Base-by-base conservation (phyloP, 2,329 filamentous ascomycete genomes). In the Sarocladium strictum region DNA sequence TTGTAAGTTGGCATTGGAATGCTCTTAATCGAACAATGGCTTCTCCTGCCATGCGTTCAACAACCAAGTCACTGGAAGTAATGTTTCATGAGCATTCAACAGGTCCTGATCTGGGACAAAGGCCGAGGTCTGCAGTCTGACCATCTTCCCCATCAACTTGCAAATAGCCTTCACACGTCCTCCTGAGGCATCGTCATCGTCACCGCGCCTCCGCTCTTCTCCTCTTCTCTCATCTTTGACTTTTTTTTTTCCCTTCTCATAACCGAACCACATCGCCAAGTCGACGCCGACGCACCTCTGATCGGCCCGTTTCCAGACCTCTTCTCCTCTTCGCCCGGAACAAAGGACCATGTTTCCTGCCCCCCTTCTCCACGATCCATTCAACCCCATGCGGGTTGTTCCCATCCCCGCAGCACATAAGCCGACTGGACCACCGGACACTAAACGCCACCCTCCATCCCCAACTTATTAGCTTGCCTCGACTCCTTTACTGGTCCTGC, bases 281-380 rank as follows among this genome's bases (percentile, higher is more conserved):
- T 5, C 47, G 15, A 51, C 47, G 24, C 47, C 47, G 29, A 51
- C 27, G 26, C 47, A 35, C 19, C 47, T 21, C 27, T 51, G 47
- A 51, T 51, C 47, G 47, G 47, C 47, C 47, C 47, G 26, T 51
- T 51, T 51, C n/a, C 29, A 32, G 3, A n/a, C 47, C 17, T 51
- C 47, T 35, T 11, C 47, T 32, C 23, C 15, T 35, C 47, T 17
- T 21, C 9, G n/a, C 47, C 47, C 47, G 47, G 47, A 51, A 51
- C 47, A 51, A 51, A 51, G 47, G 47, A 51, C 47, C 47, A 51
- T 33, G 47, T 51, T 51, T 35, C 47, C 47, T 33, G 19, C 12
- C 27, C 4, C 47, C 26, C 29, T 51, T 51, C 47, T 51, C 47
- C 47, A 51, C 47, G 47, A 51, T 51, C 47, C 47, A 47, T 51